Evolutionary conservation across 2,329 filamentous ascomycete genomes (phyloP).

Genomic region (Diaporthe longicolla): DNA sequence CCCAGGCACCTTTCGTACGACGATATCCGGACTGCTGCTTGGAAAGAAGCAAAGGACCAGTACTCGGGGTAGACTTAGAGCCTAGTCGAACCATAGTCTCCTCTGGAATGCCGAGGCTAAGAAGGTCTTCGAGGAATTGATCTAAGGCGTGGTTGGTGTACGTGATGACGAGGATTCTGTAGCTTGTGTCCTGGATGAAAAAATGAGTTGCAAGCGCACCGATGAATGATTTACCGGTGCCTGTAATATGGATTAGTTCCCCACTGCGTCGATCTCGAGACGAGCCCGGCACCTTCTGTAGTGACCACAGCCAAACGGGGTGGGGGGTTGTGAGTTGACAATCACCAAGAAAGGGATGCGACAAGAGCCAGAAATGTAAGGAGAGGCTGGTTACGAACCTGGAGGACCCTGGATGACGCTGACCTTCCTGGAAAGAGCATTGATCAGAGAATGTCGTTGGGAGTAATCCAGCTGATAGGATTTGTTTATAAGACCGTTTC

Average conservation of each 20-base stretch:
- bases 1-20: constrained; percentile 53
- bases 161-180: constrained; percentile 73
- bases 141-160: constrained; percentile 79
- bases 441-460: constrained; percentile 69
- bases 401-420: constrained; percentile 81
- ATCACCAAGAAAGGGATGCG: no score
- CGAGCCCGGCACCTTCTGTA: no score
- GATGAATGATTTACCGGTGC: constrained; percentile 83
- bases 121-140: constrained; percentile 75
- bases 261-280: no score
- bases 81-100: constrained; percentile 73
- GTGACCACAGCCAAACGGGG: neutral
- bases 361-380: no score
- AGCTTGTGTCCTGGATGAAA: constrained; percentile 62
- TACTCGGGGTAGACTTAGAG: constrained; percentile 67
- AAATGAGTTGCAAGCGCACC: constrained; percentile 74
- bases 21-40: constrained; percentile 52
- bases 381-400: constrained; percentile 56
- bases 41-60: constrained; percentile 61
- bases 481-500: neutral
- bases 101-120: constrained; percentile 68
- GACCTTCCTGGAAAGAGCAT: constrained; percentile 66
- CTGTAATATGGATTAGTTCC: constrained; percentile 52
- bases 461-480: constrained; percentile 54
- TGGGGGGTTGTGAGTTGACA: neutral